These are phyloP conservation scores for Schrenkiella parvula DNA, from an alignment of 345 rosid genomes.

Conservation along the genomic window DNA sequence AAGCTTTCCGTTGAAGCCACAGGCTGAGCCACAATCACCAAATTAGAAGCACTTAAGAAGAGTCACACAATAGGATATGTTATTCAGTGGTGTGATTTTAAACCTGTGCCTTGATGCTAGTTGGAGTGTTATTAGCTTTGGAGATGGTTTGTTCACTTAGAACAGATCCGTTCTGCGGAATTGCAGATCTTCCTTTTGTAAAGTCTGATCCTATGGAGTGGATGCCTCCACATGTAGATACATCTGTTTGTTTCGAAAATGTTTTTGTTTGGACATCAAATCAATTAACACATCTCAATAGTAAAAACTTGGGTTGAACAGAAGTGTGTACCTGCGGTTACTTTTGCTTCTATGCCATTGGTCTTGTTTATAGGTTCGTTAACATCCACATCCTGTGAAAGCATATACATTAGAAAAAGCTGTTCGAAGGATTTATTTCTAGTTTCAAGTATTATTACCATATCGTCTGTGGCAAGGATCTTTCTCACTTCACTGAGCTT, in stretches of 20 bases:
- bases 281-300: neutral
- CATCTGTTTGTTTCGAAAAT: constrained; percentile 30
- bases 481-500: constrained; percentile 77
- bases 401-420: constrained; percentile 3
- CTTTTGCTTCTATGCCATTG: constrained; percentile 18
- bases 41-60: constrained; percentile 1
- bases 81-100: neutral
- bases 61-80: neutral
- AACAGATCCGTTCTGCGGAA: constrained; percentile 47
- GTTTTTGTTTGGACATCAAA: neutral
- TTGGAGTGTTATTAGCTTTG: constrained; percentile 59
- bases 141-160: constrained; percentile 62
- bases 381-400: constrained; percentile 53
- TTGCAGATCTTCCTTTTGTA: constrained; percentile 57
- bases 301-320: neutral
- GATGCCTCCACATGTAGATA: constrained; percentile 79
- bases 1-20: constrained; percentile 83
- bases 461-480: constrained; percentile 44
- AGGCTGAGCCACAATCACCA: constrained; percentile 43
- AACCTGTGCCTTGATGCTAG: constrained; percentile 71
- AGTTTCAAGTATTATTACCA: constrained; percentile 39
- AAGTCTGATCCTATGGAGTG: constrained; percentile 93
- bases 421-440: neutral
- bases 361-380: constrained; percentile 32
- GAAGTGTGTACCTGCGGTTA: constrained; percentile 17